Percentiles rank a stretch among this genome's conserved stretches.
These are phyloP conservation scores for Mycena citricolor DNA, from an alignment of 1,284 basidiomycete genomes.

Conservation along the genomic window DNA sequence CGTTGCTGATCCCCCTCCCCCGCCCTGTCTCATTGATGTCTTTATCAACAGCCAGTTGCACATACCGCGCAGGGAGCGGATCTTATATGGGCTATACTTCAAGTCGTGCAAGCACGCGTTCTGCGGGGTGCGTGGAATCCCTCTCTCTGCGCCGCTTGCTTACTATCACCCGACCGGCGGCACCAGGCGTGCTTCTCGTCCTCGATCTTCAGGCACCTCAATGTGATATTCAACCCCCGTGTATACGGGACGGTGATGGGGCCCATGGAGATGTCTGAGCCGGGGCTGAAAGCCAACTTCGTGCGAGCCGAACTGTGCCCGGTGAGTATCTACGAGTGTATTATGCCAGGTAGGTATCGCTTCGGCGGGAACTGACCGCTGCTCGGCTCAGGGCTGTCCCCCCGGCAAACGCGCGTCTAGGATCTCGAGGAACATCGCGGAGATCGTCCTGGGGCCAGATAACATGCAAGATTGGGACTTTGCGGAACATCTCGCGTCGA, in stretches of 20 bases:
- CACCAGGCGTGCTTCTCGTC: slow-evolving; percentile 22
- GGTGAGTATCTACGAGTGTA: too few species aligned
- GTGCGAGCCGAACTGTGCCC: too few species aligned
- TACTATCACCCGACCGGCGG: too few species aligned
- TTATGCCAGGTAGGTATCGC: slow-evolving; percentile 22
- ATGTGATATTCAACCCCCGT: slow-evolving; percentile 21
- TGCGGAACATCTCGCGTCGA: slow-evolving; percentile 17
- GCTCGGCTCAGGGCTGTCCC: too few species aligned
- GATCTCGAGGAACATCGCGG: slow-evolving; percentile 18
- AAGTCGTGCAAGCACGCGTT: slow-evolving; percentile 22
- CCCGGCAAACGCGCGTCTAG: slow-evolving; percentile 19
- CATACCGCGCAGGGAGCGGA: slow-evolving; percentile 5
- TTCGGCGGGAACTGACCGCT: too few species aligned
- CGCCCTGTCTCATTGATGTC: too few species aligned
- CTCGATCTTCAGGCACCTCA: slow-evolving; percentile 20
- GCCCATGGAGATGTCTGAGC: neutral
- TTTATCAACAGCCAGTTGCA: neutral
- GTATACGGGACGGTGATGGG: slow-evolving; percentile 19
- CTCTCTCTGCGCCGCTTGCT: too few species aligned
- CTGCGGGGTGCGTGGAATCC: slow-evolving; percentile 17
- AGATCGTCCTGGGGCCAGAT: slow-evolving; percentile 22
- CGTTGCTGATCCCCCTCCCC: too few species aligned
- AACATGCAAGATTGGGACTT: slow-evolving; percentile 25
- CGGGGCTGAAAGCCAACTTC: slow-evolving; percentile 16
- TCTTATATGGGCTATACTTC: slow-evolving; percentile 21